phyloP scores from a whole-genome alignment of 2,329 filamentous ascomycete species.

The Thermothelomyces thermophilus region DNA sequence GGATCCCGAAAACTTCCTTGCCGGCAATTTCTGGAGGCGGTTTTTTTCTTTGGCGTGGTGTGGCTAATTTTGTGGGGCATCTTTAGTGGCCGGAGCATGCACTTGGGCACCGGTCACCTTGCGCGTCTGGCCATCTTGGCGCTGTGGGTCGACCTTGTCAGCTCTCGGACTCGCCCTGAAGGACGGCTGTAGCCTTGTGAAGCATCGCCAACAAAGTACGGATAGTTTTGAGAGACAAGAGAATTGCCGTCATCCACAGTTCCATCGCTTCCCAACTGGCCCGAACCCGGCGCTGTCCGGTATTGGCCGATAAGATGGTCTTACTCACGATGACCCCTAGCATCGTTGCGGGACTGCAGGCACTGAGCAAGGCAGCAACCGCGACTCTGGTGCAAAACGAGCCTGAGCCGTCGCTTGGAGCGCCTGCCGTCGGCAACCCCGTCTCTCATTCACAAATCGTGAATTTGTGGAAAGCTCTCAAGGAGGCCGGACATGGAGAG shows the following conservation, averaged over 20 bases:
- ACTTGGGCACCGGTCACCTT: no score
- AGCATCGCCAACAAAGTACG: no score
- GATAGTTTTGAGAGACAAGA: no score
- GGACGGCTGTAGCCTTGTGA: no score
- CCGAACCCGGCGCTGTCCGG: background rate
- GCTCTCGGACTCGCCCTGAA: background rate
- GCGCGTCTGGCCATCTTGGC: background rate
- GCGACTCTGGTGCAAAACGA: no score
- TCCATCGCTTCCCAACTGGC: background rate
- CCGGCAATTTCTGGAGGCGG: constrained; percentile 16
- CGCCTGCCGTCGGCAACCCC: constrained; percentile 54
- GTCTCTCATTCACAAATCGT: constrained; percentile 67
- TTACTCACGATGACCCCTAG: constrained; percentile 67
- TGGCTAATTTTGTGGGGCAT: constrained; percentile 3
- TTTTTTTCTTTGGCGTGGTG: background rate
- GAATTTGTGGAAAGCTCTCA: constrained; percentile 50
- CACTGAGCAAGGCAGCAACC: constrained; percentile 22
- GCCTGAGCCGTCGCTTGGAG: constrained; percentile 43
- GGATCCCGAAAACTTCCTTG: constrained; percentile 26
- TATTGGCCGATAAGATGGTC: constrained; percentile 51
- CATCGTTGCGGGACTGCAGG: constrained; percentile 56
- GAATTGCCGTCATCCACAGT: no score
- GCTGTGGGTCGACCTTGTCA: background rate
- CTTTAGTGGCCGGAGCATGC: constrained; percentile 6
- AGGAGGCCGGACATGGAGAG: constrained; percentile 25